Evolutionary conservation across 129 eudicot genomes (phyloP), one percentile per base, ranked within the genome.

Genomic region (Centella asiatica): DNA sequence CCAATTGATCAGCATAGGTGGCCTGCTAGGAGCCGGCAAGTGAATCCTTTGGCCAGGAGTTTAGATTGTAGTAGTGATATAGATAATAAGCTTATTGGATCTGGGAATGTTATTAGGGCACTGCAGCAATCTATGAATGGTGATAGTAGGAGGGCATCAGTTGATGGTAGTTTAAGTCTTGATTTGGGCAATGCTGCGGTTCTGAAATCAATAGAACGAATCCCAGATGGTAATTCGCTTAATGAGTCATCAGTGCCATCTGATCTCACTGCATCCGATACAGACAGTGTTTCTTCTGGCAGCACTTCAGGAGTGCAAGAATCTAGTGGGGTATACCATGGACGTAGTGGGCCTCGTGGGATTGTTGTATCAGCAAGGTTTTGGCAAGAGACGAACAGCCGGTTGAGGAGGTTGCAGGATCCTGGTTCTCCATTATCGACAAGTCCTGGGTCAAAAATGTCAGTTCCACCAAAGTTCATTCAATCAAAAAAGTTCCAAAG

Each of bases 211-310:
- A 57, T 64, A 56, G 75, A 74, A 42, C 79, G 61, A 9, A 64
- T 50, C 61, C 54, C 55, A 20, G 72, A 79, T 64, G 80, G 83
- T 47, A 84, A 77, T 81, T 81, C 73, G 24, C 65, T 58, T 36
- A 72, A 74, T 59, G 87, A 78, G 32, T 74, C 74, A 5, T 75
- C 80, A 4, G 71, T 69, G 46, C 81, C 72, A 1, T 75, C 81
- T 74, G 97, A 90, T 78, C 79, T 83, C 61, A 81, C 95, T 50
- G 76, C 89, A 37, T 92, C 98, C 1, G 98, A 92, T 77, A 74
- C 98, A 1, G 98, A 92, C 20, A 92, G 98, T 52, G 88, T 92
- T 54, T 92, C 98, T 36, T 92, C 98, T 3, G 98, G 95, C 31
- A 90, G 98, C 63, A 83, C 98, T 39, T 81, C 97, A n/a, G 98